Percentiles rank a stretch among this genome's conserved stretches.
phyloP scores from a whole-genome alignment of 805 yeast species.

The Wickerhamiella occidentalis region DNA sequence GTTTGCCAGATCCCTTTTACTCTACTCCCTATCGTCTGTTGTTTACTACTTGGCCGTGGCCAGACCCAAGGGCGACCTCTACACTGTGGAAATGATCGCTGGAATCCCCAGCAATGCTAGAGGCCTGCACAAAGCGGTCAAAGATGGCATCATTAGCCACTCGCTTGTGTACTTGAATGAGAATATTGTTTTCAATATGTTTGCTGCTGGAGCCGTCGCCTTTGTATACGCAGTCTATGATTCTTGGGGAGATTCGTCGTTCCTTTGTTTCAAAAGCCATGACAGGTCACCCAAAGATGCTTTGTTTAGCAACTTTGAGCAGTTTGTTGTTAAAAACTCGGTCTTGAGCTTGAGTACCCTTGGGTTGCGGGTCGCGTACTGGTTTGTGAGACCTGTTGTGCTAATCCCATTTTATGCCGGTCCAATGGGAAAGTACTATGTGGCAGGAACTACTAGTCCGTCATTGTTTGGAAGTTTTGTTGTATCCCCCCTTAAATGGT shows the following conservation, averaged over 20 bases:
- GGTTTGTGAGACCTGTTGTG: not conserved
- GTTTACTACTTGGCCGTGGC: not conserved
- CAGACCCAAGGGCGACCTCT: not conserved
- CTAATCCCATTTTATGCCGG: not conserved
- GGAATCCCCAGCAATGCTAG: conserved; percentile 1
- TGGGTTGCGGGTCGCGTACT: conserved; percentile 10
- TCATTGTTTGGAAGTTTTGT: not conserved
- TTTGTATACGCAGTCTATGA: not conserved
- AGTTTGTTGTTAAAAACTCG: not conserved
- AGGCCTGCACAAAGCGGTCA: not conserved
- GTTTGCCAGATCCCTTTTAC: not conserved
- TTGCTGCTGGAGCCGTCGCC: conserved; percentile 1
- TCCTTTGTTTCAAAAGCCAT: not conserved
- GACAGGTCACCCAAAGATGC: not conserved
- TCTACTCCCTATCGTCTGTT: not conserved
- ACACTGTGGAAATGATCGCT: conserved; percentile 2
- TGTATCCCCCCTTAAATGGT: conserved; percentile 11
- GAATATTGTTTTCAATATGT: not conserved
- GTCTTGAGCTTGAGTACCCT: not conserved
- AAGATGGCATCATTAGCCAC: not conserved
- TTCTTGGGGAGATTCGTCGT: not conserved
- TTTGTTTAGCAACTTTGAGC: not conserved
- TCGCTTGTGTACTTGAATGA: conserved; percentile 7
- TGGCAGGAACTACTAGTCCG: conserved; percentile 8
- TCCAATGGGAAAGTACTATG: not conserved